Evolutionary conservation across 192 early-diverging fungal species (phyloP).

Genomic region (Entomortierella parvispora): DNA sequence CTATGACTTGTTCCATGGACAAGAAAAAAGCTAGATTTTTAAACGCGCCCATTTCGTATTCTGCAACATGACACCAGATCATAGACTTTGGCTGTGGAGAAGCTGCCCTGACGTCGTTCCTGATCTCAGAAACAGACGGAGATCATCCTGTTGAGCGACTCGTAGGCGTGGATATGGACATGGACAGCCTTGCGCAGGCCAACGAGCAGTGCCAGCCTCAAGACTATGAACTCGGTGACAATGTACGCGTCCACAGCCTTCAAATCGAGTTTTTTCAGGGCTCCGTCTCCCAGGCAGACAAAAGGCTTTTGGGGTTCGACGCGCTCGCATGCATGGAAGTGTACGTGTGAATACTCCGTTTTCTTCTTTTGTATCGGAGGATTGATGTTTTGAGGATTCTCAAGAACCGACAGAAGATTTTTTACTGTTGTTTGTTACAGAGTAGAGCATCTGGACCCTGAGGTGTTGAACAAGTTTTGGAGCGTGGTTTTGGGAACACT

Average conservation of each 20-base stretch:
- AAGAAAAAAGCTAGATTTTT: not conserved
- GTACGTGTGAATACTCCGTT: constrained; percentile 12
- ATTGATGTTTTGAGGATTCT: no score
- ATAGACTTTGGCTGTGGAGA: constrained; percentile 92
- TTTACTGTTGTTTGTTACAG: constrained; percentile 42
- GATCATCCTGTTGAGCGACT: constrained; percentile 68
- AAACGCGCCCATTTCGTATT: not conserved
- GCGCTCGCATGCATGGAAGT: constrained; percentile 87
- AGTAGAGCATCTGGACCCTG: constrained; percentile 82
- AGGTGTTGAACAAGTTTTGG: constrained; percentile 67
- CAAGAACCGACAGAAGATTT: no score
- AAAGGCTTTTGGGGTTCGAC: constrained; percentile 67
- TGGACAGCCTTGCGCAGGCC: constrained; percentile 55
- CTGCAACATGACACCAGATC: constrained; percentile 54
- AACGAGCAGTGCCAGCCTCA: constrained; percentile 65
- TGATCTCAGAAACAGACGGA: constrained; percentile 59
- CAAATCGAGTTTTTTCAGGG: constrained; percentile 75
- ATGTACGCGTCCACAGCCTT: constrained; percentile 69
- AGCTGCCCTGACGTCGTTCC: constrained; percentile 73
- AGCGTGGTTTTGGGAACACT: constrained; percentile 71
- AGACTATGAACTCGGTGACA: constrained; percentile 60
- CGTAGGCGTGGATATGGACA: constrained; percentile 78
- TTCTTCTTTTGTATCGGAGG: not conserved
- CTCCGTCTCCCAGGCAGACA: constrained; percentile 61
- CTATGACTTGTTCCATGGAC: not conserved